Evolutionary conservation across 225 moss, liverwort and hornwort genomes (phyloP).

Genomic region (Bryum argenteum): DNA sequence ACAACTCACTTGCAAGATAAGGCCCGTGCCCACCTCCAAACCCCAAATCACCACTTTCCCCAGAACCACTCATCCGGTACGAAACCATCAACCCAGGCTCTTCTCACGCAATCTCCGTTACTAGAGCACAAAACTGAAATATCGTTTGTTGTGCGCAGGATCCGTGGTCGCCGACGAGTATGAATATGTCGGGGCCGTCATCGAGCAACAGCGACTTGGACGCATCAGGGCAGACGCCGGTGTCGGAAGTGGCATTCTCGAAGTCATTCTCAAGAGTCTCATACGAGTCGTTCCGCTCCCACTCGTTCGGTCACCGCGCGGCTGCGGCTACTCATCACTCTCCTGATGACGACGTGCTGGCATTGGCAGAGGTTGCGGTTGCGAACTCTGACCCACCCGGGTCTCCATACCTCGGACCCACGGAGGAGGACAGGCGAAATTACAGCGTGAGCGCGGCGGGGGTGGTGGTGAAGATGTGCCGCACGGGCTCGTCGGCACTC

Average conservation of each 20-base stretch:
- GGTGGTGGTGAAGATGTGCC: conserved; percentile 18
- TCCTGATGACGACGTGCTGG: not conserved
- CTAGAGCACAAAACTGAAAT: too few species aligned
- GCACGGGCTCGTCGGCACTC: not conserved
- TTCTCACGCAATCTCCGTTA: too few species aligned
- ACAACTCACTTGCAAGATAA: conserved; percentile 30
- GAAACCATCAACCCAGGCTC: not conserved
- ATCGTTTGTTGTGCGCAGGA: not conserved
- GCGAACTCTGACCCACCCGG: conserved; percentile 1
- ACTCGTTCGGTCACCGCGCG: conserved; percentile 21
- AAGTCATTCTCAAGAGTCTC: conserved; percentile 29
- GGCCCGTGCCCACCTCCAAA: not conserved
- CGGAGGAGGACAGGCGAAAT: not conserved
- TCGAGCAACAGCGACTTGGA: conserved; percentile 39
- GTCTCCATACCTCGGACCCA: conserved; percentile 17
- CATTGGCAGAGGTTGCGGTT: not conserved
- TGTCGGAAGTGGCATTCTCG: conserved; percentile 25
- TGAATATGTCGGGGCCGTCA: conserved; percentile 26
- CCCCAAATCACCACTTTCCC: not conserved
- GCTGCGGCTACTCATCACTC: conserved; percentile 7
- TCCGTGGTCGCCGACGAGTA: conserved; percentile 23
- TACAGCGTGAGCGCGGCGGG: not conserved
- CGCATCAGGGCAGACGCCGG: conserved; percentile 25
- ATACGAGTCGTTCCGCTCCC: conserved; percentile 29
- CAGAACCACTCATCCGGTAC: conserved; percentile 5